These are phyloP conservation scores for Cenococcum geophilum DNA, from an alignment of 495 filamentous ascomycete species.

Conservation along the genomic window DNA sequence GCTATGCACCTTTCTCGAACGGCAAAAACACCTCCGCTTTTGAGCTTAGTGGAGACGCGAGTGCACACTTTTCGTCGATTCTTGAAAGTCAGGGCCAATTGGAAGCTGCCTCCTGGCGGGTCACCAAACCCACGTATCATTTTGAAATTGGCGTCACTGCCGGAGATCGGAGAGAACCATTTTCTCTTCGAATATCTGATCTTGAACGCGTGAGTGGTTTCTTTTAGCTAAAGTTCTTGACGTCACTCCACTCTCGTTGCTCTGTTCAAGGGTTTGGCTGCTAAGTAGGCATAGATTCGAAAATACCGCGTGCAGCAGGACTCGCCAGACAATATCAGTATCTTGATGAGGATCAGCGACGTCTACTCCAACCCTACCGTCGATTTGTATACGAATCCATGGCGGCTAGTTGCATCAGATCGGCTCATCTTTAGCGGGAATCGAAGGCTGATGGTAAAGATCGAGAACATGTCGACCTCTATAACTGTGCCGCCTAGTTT, in stretches of 20 bases:
- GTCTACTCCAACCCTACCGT: neutral
- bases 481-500: no score
- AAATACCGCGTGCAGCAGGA: neutral
- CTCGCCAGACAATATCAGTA: neutral
- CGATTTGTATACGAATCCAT: slow-evolving; percentile 6
- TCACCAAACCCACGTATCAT: neutral
- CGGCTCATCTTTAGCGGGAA: neutral
- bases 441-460: neutral
- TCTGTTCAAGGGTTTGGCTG: neutral
- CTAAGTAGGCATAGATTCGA: neutral
- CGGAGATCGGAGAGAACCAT: neutral
- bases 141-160: neutral
- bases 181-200: neutral
- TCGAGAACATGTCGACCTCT: neutral
- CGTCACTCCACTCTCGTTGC: neutral
- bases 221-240: no score
- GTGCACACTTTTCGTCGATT: neutral
- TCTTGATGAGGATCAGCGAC: slow-evolving; percentile 3
- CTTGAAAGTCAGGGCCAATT: neutral
- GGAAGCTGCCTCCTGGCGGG: neutral
- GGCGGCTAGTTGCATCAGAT: neutral
- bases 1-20: neutral
- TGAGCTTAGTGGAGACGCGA: neutral
- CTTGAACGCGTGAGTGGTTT: neutral
- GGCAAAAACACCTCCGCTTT: neutral